Evolutionary conservation across 495 filamentous ascomycete genomes (phyloP), one percentile per base, ranked within the genome.

Genomic region (Neurospora sp.): DNA sequence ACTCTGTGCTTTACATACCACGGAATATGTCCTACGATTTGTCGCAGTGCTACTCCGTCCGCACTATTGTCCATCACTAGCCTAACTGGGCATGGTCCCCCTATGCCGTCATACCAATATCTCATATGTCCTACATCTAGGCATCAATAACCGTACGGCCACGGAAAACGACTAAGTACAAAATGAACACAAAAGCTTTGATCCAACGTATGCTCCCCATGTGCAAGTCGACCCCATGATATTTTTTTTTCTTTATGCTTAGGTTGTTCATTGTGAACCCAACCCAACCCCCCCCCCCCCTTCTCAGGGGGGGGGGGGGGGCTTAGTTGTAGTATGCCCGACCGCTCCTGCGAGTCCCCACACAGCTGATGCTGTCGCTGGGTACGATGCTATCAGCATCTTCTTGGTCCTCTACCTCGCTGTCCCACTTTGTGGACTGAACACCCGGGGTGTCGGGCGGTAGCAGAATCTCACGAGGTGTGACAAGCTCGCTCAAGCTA

Each of bases 301-400:
- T n/a, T n/a, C n/a, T n/a, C n/a, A n/a, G n/a, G n/a, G n/a, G n/a
- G n/a, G n/a, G n/a, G n/a, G n/a, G 24, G 24, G 24, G 2, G 40
- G 4, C 38, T 39, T 48, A 69, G 13, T 73, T 70, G 24, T 74
- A 71, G 43, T 78, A 73, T 17, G 75, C 73, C 38, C 81, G 74
- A 15, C 73, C 77, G 69, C 77, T 82, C 76, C 75, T 77, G 54
- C 81, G 85, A 28, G 84, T 88, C 10, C 86, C 87, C 3, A 90
- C 85, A 77, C 89, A 89, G 77, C 90, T 92, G 62, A 92, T 86
- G 76, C 89, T 92, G 77, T 93, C 91, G 72, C 86, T 87, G 4
- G 91, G 90, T 31, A 82, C 86, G 39, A 92, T 80, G 75, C 83
- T 87, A n/a, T 78, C 81, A 5, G 74, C 78, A 42, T 84, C 79